Base-by-base conservation (phyloP, 192 early-diverging fungal genomes). In the Coemansia sp. region DNA sequence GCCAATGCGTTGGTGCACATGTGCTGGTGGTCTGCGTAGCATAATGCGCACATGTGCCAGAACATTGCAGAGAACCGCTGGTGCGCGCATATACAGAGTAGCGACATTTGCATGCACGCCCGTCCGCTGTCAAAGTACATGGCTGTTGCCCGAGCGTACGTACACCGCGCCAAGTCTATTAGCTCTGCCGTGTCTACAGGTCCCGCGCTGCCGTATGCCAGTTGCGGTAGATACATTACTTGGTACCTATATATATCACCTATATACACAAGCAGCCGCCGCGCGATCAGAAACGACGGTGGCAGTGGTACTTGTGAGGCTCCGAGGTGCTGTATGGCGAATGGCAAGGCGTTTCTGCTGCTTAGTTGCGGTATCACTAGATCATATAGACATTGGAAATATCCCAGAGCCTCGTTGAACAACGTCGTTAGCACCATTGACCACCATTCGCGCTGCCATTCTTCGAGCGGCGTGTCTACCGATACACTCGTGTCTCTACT, bases 211-310 rank as follows among this genome's bases (percentile, higher is more conserved):
- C 73, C 67, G 51, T 49, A 66, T 0, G 52, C 18, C 40, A 83
- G 42, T 15, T 72, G 73, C 16, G 80, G 80, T 54, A 83, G 71
- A 12, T 78, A 76, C 76, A 78, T 71, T 24, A 47, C 67, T 54
- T 84, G 81, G 65, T 84, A 84, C 18, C 81, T 73, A 54, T 84
- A 78, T 2, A 84, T 43, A 49, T 84, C 81, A 31, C 81, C 81
- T 11, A 78, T 43, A 22, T 76, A 75, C 40, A 78, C 57, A 29
- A 63, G 67, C 67, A 73, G 42, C 2, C 81, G 70, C 1, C 76
- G 76, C 11, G 76, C 76, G 63, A 84, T 65, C n/a, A 42, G 49
- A 24, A 66, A 73, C 16, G 27, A 27, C 1, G 69, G 54, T 20
- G 71, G 68, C 15, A 62, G 40, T 5, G n/a, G 63, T 33, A 72